A percentile compares a stretch with the other conserved stretches of the same genome.
These are phyloP conservation scores for Populus deltoides DNA, from an alignment of 345 rosid species.

Conservation along the genomic window DNA sequence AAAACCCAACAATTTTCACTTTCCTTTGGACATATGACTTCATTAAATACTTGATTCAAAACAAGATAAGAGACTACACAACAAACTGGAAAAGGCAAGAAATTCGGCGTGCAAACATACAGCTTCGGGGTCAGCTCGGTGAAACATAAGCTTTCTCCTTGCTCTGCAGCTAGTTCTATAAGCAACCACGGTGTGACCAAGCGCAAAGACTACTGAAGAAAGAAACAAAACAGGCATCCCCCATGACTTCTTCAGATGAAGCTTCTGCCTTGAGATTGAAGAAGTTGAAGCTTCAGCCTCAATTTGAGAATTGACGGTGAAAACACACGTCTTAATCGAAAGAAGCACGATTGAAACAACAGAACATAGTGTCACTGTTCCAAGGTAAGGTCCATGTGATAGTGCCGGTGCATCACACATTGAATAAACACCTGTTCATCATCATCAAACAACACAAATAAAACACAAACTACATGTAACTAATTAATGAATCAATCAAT, in stretches of 20 bases:
- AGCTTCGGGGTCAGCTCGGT: constrained; percentile 86
- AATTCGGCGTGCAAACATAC: constrained; percentile 38
- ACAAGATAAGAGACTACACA: background rate
- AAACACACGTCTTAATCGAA: constrained; percentile 77
- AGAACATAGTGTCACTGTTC: constrained; percentile 78
- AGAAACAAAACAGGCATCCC: constrained; percentile 98
- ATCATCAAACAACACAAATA: constrained; percentile 2
- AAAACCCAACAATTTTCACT: background rate
- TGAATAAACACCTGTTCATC: constrained; percentile 70
- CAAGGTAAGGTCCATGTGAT: constrained; percentile 86
- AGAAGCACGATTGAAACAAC: constrained; percentile 63
- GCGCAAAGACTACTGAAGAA: constrained; percentile 84
- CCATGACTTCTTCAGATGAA: constrained; percentile 92
- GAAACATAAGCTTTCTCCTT: constrained; percentile 77
- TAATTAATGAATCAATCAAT: background rate
- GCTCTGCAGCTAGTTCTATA: constrained; percentile 95
- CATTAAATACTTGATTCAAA: background rate
- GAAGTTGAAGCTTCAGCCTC: constrained; percentile 58
- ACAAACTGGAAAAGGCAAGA: background rate
- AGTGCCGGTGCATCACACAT: constrained; percentile 71
- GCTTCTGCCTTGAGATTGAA: constrained; percentile 63
- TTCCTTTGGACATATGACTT: background rate
- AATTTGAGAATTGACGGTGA: constrained; percentile 71
- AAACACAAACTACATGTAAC: background rate
- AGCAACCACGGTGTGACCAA: constrained; percentile 86